Base-by-base conservation (phyloP, 2,329 filamentous ascomycete genomes). In the Fusarium phyllophilum region DNA sequence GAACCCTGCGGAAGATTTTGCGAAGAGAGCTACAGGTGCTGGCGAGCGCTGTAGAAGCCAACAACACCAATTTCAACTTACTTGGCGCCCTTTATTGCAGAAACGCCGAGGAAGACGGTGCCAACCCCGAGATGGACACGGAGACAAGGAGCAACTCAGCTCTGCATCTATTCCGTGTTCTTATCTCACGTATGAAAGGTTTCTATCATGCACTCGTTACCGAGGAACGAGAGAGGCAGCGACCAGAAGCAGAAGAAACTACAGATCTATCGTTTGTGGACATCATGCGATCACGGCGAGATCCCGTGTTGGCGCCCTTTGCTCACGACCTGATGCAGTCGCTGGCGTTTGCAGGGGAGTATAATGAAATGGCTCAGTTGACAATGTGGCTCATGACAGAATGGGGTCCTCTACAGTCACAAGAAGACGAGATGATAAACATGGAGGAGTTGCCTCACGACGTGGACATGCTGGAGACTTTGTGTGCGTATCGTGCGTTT, bases 301-400 rank as follows among this genome's bases (percentile, higher is more conserved):
- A 84, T 64, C 78, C 79, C 6, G 78, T 82, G 44, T 73, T 77
- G 63, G 80, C 79, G 11, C 74, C 78, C 90, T 73, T 82, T 20
- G 81, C 77, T 3, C 89, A 92, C 74, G 83, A 84, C 5, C 92
- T 93, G 78, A 86, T 94, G 79, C 86, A 90, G 52, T 86, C 89
- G 3, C 83, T 94, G 29, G 92, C 89, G 2, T 86, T 88, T 59
- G 80, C 90, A n/a, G 87, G 87, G 41, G 89, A 94, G 72, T 84
- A 85, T 55, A 82, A 86, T 5, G 89, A 87, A 56, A 89, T 94
- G 78, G 84, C 87, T 10, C 83, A 82, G 8, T 81, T 91, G 10
- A 81, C 92, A 20, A 80, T 82, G 36, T 95, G 91, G 91, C 87
- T 92, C 73, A 81, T 88, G 2, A 74, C 81, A 31, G 81, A 90